phyloP scores from a whole-genome alignment of 1,284 basidiomycete genomes.

The Flammula alnicola region DNA sequence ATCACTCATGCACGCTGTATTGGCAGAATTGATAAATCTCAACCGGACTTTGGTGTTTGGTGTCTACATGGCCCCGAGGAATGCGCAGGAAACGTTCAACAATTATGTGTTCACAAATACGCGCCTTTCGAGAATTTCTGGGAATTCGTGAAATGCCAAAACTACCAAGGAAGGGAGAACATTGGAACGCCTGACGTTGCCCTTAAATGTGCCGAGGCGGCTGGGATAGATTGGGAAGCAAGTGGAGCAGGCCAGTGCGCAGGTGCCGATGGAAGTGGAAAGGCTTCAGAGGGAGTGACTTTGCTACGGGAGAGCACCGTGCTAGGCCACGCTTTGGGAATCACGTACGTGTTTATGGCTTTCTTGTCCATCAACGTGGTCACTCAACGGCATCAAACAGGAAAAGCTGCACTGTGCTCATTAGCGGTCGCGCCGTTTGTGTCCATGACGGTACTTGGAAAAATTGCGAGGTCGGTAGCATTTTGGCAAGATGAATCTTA shows the following conservation, averaged over 20 bases:
- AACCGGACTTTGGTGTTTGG: constrained; percentile 70
- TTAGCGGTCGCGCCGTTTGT: constrained; percentile 72
- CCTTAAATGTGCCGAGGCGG: constrained; percentile 63
- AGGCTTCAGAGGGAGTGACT: constrained; percentile 59
- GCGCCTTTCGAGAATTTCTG: constrained; percentile 64
- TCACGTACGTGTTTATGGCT: constrained; percentile 50
- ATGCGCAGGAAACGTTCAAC: constrained; percentile 87
- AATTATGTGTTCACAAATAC: constrained; percentile 76
- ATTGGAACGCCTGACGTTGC: constrained; percentile 74
- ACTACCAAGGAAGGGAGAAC: constrained; percentile 65
- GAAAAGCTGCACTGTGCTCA: constrained; percentile 85
- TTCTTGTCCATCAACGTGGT: background rate
- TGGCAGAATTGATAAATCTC: constrained; percentile 63
- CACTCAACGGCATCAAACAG: constrained; percentile 38
- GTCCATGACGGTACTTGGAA: constrained; percentile 83
- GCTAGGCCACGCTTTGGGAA: constrained; percentile 50
- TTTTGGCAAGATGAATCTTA: background rate
- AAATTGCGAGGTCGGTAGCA: constrained; percentile 76
- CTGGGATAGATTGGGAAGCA: constrained; percentile 71
- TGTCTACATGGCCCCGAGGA: constrained; percentile 83
- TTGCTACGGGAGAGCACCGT: constrained; percentile 66
- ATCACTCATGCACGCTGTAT: constrained; percentile 9
- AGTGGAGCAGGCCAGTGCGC: constrained; percentile 63
- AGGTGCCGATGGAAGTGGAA: constrained; percentile 59
- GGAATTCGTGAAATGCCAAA: constrained; percentile 78